A percentile compares a stretch with the other conserved stretches of the same genome.
phyloP scores from a whole-genome alignment of 805 yeast genomes.

The Suhomyces kilbournensis region DNA sequence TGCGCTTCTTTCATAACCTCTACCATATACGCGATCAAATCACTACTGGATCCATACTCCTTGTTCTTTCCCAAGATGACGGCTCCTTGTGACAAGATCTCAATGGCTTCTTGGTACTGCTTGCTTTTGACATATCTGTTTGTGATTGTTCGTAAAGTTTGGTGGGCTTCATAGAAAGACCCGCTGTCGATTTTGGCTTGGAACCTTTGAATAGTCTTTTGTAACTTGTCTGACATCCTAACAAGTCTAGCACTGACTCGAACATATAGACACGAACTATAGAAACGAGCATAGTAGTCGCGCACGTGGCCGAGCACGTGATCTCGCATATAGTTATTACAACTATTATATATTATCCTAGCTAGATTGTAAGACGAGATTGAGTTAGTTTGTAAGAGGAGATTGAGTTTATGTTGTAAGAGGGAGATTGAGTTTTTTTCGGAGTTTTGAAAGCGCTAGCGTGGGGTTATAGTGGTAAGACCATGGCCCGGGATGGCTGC shows the following conservation, averaged over 20 bases:
- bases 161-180: conserved; percentile 93
- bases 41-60: conserved; percentile 80
- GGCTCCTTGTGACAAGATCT: conserved; percentile 69
- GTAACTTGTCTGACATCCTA: conserved; percentile 38
- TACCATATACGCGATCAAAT: conserved; percentile 67
- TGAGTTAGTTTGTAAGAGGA: too few species aligned
- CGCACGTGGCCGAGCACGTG: too few species aligned
- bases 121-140: conserved; percentile 74
- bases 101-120: conserved; percentile 68
- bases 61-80: conserved; percentile 61
- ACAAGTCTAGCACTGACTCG: too few species aligned
- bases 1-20: conserved; percentile 57
- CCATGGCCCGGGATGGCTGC: background rate
- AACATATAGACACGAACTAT: too few species aligned
- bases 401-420: too few species aligned
- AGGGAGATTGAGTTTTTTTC: background rate
- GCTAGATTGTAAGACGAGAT: too few species aligned
- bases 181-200: conserved; percentile 66
- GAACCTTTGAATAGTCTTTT: conserved; percentile 62
- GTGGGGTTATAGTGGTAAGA: background rate
- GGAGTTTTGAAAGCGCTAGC: background rate
- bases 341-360: too few species aligned
- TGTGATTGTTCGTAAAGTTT: conserved; percentile 84
- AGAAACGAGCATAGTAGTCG: too few species aligned
- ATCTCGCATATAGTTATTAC: too few species aligned